Base-by-base conservation (phyloP, 805 yeast genomes). In the Wickerhamomyces queroliae region DNA sequence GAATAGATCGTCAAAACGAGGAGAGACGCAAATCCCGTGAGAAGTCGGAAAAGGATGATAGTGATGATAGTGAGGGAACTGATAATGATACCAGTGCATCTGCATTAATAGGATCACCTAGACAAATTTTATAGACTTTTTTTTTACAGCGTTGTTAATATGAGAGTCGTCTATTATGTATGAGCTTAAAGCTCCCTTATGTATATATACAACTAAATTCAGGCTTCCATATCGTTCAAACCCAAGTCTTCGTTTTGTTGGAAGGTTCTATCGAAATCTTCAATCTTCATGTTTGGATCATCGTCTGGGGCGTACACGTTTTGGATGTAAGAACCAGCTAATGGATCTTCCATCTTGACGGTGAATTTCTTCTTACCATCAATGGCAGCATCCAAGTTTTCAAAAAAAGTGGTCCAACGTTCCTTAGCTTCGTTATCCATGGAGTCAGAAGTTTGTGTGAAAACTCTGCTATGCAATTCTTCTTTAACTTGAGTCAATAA, bases 271-370 rank as follows among this genome's bases (percentile, higher is more conserved):
- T 88, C 95, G 51, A 78, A 87, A 42, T 93, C 96, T 64, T 84
- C 96, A 44, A 85, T 76, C 31, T 61, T 71, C 98, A 93, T 93
- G 59, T 91, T 87, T 48, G 99, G 99, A 65, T 93, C 99, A 31
- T 77, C 76, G 64, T 93, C 99, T 21, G 99, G 99, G 26, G 99
- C 99, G 58, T 90, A 93, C n/a, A 91, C 93, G 58, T 93, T 93
- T 65, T 93, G 99, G 46, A 93, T 84, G 56, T 93, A 93, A 1
- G 96, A 88, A 5, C 95, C 83, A 16, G 97, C 96, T 53, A 93
- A 66, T 7, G 99, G 99, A 63, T 93, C 99, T 48, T 80, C 89
- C 95, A 93, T 84, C 31, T 76, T 59, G 26, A 93, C 73, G 1
- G 97, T 91, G 65, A 93, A 90, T 41, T 82, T 78, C 34, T 77